Evolutionary conservation across 2,329 filamentous ascomycete species (phyloP).

Genomic region (Fusarium sp.): DNA sequence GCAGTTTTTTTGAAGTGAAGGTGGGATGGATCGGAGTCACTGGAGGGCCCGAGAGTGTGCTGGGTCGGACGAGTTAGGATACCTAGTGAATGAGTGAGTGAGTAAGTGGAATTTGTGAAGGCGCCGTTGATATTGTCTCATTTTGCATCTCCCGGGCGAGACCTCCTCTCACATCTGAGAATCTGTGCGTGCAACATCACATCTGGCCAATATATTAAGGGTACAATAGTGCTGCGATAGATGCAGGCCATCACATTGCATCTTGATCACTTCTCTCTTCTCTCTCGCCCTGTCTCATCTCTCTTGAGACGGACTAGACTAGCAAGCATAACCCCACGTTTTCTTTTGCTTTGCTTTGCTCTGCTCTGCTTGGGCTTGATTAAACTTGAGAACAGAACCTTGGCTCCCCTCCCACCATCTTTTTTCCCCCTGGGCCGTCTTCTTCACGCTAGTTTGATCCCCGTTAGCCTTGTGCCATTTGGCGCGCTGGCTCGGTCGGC

Average conservation of each 20-base stretch:
- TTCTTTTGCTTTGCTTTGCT: not conserved
- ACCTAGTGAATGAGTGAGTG: no score
- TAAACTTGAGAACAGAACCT: conserved; percentile 5
- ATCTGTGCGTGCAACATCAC: not conserved
- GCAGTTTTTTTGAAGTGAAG: not conserved
- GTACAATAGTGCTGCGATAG: conserved; percentile 9
- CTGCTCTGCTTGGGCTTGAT: not conserved
- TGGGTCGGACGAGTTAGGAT: conserved; percentile 3
- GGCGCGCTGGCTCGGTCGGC: no score
- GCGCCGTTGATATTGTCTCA: conserved; percentile 7
- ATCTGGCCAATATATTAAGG: not conserved
- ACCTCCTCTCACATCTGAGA: not conserved
- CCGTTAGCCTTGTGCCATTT: no score
- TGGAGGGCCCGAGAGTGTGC: conserved; percentile 13
- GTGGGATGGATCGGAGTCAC: not conserved
- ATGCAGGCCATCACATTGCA: conserved; percentile 8
- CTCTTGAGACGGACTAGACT: not conserved
- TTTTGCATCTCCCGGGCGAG: not conserved
- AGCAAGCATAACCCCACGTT: conserved; percentile 15
- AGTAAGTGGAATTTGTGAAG: conserved; percentile 7
- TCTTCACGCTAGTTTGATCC: conserved; percentile 6
- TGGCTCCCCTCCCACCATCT: conserved; percentile 32
- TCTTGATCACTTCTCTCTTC: conserved; percentile 11
- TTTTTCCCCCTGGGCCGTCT: conserved; percentile 10
- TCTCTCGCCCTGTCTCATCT: conserved; percentile 1